Conservation (phyloP, 106 monocot species). For the Allium cepa region DNA sequence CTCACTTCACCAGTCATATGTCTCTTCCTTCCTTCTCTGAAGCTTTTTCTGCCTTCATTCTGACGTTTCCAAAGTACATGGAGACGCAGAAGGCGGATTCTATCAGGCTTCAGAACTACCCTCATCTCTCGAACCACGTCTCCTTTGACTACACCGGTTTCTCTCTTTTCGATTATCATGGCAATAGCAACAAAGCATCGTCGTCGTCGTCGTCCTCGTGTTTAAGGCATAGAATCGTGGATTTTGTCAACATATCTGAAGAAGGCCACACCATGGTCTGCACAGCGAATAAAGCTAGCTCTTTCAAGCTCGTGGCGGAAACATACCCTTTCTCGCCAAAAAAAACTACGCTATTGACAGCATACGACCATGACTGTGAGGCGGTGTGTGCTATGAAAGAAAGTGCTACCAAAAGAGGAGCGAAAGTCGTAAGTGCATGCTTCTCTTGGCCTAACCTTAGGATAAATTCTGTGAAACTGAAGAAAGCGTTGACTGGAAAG, state of each 20-base stretch:
- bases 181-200: conserved; percentile 48
- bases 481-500: conserved; percentile 23
- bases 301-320: conserved; percentile 69
- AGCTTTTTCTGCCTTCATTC: conserved; percentile 44
- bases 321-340: conserved; percentile 36
- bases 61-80: conserved; percentile 43
- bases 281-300: conserved; percentile 48
- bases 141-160: conserved; percentile 74
- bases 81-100: conserved; percentile 35
- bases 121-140: conserved; percentile 45
- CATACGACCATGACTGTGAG: conserved; percentile 73
- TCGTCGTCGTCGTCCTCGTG: conserved; percentile 19
- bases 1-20: conserved; percentile 66
- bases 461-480: conserved; percentile 39
- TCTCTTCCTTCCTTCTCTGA: conserved; percentile 52
- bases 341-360: conserved; percentile 25
- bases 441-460: conserved; percentile 66
- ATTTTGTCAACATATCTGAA: conserved; percentile 34
- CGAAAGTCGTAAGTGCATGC: conserved; percentile 28
- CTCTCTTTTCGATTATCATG: conserved; percentile 53
- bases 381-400: conserved; percentile 35
- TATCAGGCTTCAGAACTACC: conserved; percentile 43
- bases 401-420: conserved; percentile 32
- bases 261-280: conserved; percentile 59
- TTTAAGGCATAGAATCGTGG: conserved; percentile 44